phyloP scores from a whole-genome alignment of 1,284 basidiomycete genomes.

The Cutaneotrichosporon sp. region DNA sequence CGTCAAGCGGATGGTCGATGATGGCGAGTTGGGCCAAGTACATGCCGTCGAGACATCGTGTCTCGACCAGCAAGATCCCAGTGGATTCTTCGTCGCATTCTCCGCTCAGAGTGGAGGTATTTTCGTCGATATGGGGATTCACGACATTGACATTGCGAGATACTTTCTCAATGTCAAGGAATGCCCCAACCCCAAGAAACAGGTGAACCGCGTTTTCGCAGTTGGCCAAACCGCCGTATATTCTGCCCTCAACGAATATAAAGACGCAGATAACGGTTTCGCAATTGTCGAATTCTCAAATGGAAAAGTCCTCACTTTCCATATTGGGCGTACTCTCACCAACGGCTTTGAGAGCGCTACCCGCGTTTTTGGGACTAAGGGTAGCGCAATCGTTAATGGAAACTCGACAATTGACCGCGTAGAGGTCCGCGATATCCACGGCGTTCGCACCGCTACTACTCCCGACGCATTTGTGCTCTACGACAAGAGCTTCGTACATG shows the following conservation, averaged over 20 bases:
- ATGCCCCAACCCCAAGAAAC: slow-evolving; percentile 3
- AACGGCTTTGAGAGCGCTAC: slow-evolving; percentile 3
- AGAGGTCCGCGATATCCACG: background rate
- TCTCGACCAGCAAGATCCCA: slow-evolving; percentile 5
- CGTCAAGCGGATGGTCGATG: slow-evolving; percentile 1
- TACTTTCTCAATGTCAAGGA: background rate
- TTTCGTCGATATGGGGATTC: slow-evolving; percentile 7
- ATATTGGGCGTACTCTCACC: slow-evolving; percentile 1
- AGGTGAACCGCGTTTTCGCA: background rate
- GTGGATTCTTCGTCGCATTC: background rate
- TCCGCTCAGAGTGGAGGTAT: background rate
- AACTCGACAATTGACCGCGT: slow-evolving; percentile 5
- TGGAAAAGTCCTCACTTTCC: slow-evolving; percentile 6
- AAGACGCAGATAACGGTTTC: background rate
- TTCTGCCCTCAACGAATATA: background rate
- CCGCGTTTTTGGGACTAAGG: slow-evolving; percentile 1
- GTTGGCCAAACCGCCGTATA: background rate
- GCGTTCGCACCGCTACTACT: background rate
- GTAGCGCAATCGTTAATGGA: background rate
- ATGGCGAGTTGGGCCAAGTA: background rate
- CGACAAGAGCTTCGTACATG: background rate
- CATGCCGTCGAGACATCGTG: slow-evolving; percentile 3
- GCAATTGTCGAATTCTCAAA: slow-evolving; percentile 1
- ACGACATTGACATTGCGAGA: slow-evolving; percentile 2
- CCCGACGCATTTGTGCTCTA: slow-evolving; percentile 6